phyloP scores from a whole-genome alignment of 116 monocot genomes.

The Dioscorea cayenensis region DNA sequence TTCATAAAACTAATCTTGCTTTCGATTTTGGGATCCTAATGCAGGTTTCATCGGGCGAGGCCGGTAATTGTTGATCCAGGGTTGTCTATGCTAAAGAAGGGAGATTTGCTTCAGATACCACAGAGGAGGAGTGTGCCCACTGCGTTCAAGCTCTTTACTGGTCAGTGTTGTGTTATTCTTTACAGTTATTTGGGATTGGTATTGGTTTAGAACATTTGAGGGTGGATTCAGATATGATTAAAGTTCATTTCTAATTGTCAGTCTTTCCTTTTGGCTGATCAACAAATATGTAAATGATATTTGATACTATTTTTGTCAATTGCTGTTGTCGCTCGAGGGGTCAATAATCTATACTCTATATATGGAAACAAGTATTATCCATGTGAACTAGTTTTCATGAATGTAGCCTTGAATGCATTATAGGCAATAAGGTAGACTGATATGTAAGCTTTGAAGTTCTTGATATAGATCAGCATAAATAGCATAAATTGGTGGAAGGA shows the following conservation, averaged over 20 bases:
- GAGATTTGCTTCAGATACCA: constrained; percentile 25
- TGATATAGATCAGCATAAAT: too few relatives aligned
- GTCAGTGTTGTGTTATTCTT: constrained; percentile 5
- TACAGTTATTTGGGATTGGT: neutral
- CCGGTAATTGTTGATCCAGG: constrained; percentile 42
- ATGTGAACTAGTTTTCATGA: too few relatives aligned
- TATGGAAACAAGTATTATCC: too few relatives aligned
- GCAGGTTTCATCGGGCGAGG: constrained; percentile 33
- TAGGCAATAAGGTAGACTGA: too few relatives aligned
- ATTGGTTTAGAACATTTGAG: neutral
- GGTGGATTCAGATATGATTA: neutral
- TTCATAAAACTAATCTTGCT: too few relatives aligned
- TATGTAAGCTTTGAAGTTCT: too few relatives aligned
- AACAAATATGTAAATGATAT: neutral
- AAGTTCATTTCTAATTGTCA: neutral
- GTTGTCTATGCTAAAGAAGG: constrained; percentile 31
- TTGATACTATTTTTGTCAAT: neutral
- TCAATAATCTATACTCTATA: too few relatives aligned
- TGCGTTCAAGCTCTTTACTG: constrained; percentile 43
- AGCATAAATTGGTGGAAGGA: too few relatives aligned
- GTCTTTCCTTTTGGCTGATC: neutral
- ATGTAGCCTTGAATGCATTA: too few relatives aligned
- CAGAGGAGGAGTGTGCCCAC: constrained; percentile 38
- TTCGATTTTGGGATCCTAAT: neutral
- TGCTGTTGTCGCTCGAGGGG: too few relatives aligned